Base-by-base conservation (phyloP, 441 rosid genomes). In the Erodium moschatum region DNA sequence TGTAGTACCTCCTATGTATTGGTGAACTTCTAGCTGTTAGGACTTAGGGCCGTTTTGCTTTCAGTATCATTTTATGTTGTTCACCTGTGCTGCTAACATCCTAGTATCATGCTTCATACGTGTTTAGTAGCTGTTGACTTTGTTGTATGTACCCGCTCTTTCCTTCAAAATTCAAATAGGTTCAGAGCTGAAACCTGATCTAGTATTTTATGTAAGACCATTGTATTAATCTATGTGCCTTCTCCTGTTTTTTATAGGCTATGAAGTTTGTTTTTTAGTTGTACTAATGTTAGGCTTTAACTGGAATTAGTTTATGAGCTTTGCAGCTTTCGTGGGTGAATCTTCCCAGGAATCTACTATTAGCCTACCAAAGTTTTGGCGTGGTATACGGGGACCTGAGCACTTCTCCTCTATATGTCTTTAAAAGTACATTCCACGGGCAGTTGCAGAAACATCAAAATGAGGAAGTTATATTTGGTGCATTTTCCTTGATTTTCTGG, bases 391-490 rank as follows among this genome's bases (percentile, higher is more conserved):
- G 60, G 10, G 60, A 52, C 60, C 60, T 52, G 21, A 52, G 60
- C 60, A 52, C 60, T 52, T 52, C 60, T 0, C 60, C 60, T 15
- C 60, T 52, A 1, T 52, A 52, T 15, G 60, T 52, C 20, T 52
- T n/a, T 4, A 52, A 16, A 52, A 52, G 60, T 18, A 52, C 60
- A 15, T 52, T 52, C 20, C 19, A 16, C 0, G 60, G 60, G 20
- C 20, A 52, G 21, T 52, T 52, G 60, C 60, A 52, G 19, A 52
- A 52, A 15, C 20, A 52, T 52, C 60, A 52, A 15, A 52, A 52
- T 52, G 60, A 52, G 60, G 60, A 52, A 52, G 60, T 52, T 52
- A 52, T 52, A 52, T 52, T 52, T 52, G 60, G 60, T 52, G 60
- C 60, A 52, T 52, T 52, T 52, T 52, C 60, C 60, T 52, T 52